Conservation (phyloP, 2,329 filamentous ascomycete species). For the Torrubiellomyces zombiae region DNA sequence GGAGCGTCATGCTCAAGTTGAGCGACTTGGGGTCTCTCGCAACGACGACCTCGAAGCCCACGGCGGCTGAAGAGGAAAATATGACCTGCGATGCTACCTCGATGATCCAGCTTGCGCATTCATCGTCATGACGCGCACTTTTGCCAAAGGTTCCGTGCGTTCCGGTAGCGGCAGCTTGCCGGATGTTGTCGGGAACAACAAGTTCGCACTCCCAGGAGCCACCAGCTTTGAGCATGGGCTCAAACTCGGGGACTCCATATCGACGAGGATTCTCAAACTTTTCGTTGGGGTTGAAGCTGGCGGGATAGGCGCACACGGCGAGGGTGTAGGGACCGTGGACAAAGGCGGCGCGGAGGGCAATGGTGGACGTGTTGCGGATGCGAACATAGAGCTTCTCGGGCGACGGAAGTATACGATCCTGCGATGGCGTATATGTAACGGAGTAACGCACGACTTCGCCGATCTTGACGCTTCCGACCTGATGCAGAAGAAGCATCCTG, state of each 20-base stretch:
- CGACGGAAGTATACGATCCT: slow-evolving; percentile 78
- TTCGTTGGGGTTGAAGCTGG: slow-evolving; percentile 66
- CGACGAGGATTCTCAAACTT: slow-evolving; percentile 53
- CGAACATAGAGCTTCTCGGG: slow-evolving; percentile 68
- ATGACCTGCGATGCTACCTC: slow-evolving; percentile 87
- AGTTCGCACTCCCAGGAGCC: slow-evolving; percentile 72
- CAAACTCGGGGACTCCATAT: slow-evolving; percentile 75
- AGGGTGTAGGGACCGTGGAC: slow-evolving; percentile 91
- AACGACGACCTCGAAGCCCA: slow-evolving; percentile 75
- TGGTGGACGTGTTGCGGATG: slow-evolving; percentile 80
- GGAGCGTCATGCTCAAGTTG: slow-evolving; percentile 37
- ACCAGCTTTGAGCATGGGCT: slow-evolving; percentile 91
- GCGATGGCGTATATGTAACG: slow-evolving; percentile 76
- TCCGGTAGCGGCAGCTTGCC: slow-evolving; percentile 41
- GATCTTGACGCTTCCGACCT: slow-evolving; percentile 80
- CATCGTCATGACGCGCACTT: slow-evolving; percentile 25
- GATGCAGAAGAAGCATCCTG: slow-evolving; percentile 76
- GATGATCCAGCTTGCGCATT: slow-evolving; percentile 68
- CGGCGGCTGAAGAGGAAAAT: slow-evolving; percentile 76
- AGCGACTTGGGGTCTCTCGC: slow-evolving; percentile 75
- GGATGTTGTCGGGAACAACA: slow-evolving; percentile 61
- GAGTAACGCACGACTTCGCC: slow-evolving; percentile 88
- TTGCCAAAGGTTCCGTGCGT: slow-evolving; percentile 28
- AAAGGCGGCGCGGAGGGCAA: slow-evolving; percentile 84
- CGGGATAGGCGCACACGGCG: slow-evolving; percentile 71